Conservation (phyloP, 2,329 filamentous ascomycete species). For the Beauveria sp. region DNA sequence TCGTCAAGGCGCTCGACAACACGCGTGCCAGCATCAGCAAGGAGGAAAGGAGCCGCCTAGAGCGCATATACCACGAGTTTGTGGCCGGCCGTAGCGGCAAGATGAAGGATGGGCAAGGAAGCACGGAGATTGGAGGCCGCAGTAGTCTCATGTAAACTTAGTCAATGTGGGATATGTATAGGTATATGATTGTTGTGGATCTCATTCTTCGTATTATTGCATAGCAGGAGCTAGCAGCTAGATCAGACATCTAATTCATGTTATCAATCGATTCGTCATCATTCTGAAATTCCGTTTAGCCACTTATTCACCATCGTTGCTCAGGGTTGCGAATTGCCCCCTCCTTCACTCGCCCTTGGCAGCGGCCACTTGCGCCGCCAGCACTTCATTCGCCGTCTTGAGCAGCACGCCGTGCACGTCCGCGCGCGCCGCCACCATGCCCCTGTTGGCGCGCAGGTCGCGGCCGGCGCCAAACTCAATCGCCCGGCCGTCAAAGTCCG, state of each 20-base stretch:
- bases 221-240: not conserved
- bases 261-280: not conserved
- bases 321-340: too few species aligned
- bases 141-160: slow-evolving; percentile 76
- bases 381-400: slow-evolving; percentile 17
- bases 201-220: not conserved
- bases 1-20: slow-evolving; percentile 66
- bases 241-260: not conserved
- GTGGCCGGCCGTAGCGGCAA: slow-evolving; percentile 87
- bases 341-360: not conserved
- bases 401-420: slow-evolving; percentile 35
- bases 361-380: slow-evolving; percentile 14
- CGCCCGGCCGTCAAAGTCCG: slow-evolving; percentile 34
- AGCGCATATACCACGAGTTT: slow-evolving; percentile 86
- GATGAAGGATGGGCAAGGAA: slow-evolving; percentile 88
- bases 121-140: slow-evolving; percentile 84
- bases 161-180: not conserved
- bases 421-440: slow-evolving; percentile 37
- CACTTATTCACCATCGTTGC: not conserved
- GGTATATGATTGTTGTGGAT: not conserved
- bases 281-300: not conserved
- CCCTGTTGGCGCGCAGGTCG: slow-evolving; percentile 25
- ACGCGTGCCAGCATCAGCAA: slow-evolving; percentile 78
- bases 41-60: slow-evolving; percentile 66
- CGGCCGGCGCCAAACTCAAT: slow-evolving; percentile 31